A percentile compares a stretch with the other conserved stretches of the same genome.
These are phyloP conservation scores for Penicillium sclerotigenum DNA, from an alignment of 2,329 filamentous ascomycete genomes.

Conservation along the genomic window DNA sequence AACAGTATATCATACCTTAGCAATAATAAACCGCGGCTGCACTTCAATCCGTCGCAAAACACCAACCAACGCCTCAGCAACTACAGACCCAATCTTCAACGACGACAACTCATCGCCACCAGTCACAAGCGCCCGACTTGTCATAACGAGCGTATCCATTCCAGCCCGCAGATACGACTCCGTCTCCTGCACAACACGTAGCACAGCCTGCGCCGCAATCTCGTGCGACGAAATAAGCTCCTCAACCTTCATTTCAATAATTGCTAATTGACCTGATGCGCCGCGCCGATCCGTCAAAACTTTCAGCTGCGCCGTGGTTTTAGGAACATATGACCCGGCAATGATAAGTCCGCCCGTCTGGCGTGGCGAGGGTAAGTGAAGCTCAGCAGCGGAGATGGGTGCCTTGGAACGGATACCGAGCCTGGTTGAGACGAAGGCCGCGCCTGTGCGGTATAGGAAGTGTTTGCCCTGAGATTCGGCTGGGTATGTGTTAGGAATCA, in stretches of 20 bases:
- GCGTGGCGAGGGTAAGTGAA: slow-evolving; percentile 37
- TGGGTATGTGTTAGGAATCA: neutral
- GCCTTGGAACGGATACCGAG: slow-evolving; percentile 53
- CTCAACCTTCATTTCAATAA: slow-evolving; percentile 50
- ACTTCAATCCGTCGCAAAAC: slow-evolving; percentile 49
- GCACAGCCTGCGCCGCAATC: slow-evolving; percentile 19
- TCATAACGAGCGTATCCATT: slow-evolving; percentile 58
- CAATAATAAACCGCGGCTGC: slow-evolving; percentile 56
- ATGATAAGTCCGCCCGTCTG: slow-evolving; percentile 52
- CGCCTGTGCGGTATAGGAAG: slow-evolving; percentile 48
- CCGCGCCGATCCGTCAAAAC: slow-evolving; percentile 41
- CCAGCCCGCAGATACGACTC: slow-evolving; percentile 45
- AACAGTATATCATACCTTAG: slow-evolving; percentile 40
- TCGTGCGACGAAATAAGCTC: slow-evolving; percentile 44
- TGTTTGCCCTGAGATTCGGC: slow-evolving; percentile 41
- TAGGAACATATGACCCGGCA: slow-evolving; percentile 58
- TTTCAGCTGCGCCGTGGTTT: slow-evolving; percentile 56
- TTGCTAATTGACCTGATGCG: slow-evolving; percentile 37
- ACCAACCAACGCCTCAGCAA: slow-evolving; percentile 52
- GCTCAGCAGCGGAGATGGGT: slow-evolving; percentile 48
- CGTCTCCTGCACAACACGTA: slow-evolving; percentile 34
- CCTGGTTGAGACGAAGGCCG: slow-evolving; percentile 49
- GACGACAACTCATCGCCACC: slow-evolving; percentile 51
- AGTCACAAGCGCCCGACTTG: slow-evolving; percentile 52
- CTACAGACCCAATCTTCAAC: slow-evolving; percentile 53